phyloP scores from a whole-genome alignment of 768 basidiomycete genomes.

The Hygrocybe punicea region DNA sequence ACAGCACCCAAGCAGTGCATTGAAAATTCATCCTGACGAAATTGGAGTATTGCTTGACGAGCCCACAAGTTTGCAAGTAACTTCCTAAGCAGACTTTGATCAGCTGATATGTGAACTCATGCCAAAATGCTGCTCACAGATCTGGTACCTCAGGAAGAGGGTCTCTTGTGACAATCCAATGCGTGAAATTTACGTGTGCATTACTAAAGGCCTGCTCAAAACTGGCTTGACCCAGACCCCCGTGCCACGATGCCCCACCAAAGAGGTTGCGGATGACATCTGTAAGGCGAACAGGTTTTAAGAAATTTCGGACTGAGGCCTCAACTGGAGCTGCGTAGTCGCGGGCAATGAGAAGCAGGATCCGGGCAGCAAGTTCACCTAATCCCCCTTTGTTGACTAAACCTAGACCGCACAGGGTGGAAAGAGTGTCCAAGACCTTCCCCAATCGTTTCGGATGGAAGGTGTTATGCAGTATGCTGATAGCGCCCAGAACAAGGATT shows the following conservation, averaged over 20 bases:
- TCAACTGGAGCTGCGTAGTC: conserved; percentile 11
- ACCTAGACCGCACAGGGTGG: conserved; percentile 10
- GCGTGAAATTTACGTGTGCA: conserved; percentile 17
- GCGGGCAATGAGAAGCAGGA: conserved; percentile 12
- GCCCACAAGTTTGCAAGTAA: conserved; percentile 18
- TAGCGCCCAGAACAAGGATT: conserved; percentile 12
- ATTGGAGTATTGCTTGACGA: conserved; percentile 14
- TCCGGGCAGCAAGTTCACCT: conserved; percentile 15
- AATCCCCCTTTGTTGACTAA: conserved; percentile 12
- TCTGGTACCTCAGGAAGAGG: conserved; percentile 8
- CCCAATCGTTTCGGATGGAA: background rate
- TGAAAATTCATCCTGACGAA: conserved; percentile 14
- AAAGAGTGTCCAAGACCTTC: conserved; percentile 12
- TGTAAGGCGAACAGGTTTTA: conserved; percentile 1
- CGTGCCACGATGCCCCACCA: background rate
- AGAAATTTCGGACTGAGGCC: background rate
- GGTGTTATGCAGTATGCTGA: conserved; percentile 4
- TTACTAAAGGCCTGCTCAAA: conserved; percentile 10
- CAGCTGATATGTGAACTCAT: background rate
- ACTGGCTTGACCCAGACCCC: background rate
- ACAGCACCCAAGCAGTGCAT: conserved; percentile 10
- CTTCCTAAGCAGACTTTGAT: conserved; percentile 6
- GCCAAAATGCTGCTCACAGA: conserved; percentile 8
- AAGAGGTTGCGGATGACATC: background rate
- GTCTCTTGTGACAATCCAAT: conserved; percentile 19